phyloP scores from a whole-genome alignment of 2,329 filamentous ascomycete species.

The Leptographium lundbergii region DNA sequence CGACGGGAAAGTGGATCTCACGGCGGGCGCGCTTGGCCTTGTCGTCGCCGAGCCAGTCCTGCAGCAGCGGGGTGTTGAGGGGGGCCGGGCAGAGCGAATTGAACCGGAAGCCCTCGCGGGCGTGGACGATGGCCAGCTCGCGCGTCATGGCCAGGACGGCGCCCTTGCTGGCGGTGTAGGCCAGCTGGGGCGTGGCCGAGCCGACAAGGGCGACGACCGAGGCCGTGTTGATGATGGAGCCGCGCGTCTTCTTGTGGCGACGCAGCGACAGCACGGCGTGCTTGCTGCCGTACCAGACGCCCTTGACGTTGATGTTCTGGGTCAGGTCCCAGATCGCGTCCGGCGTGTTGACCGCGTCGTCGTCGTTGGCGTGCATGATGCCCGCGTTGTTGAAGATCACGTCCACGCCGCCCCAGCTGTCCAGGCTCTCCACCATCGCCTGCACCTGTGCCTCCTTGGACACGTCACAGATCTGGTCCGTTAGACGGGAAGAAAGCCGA shows the following conservation, averaged over 20 bases:
- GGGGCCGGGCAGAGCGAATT: conserved; percentile 85
- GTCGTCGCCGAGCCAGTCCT: conserved; percentile 90
- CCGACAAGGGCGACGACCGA: conserved; percentile 81
- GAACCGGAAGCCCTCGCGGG: conserved; percentile 77
- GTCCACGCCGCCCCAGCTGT: conserved; percentile 78
- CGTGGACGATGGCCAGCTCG: conserved; percentile 85
- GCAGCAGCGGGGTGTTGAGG: conserved; percentile 80
- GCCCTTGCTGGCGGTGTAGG: conserved; percentile 90
- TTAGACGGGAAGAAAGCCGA: neutral
- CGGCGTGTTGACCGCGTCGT: conserved; percentile 68
- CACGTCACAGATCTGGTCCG: conserved; percentile 50
- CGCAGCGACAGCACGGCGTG: conserved; percentile 76
- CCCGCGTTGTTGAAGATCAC: conserved; percentile 96
- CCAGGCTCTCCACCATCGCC: conserved; percentile 59
- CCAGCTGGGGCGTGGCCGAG: conserved; percentile 75
- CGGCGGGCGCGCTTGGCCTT: conserved; percentile 65
- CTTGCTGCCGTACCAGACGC: conserved; percentile 94
- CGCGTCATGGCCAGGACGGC: conserved; percentile 82
- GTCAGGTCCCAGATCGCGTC: conserved; percentile 92
- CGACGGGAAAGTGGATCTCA: conserved; percentile 80
- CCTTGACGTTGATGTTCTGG: conserved; percentile 92
- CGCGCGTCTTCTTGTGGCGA: conserved; percentile 63
- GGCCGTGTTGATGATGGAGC: conserved; percentile 84
- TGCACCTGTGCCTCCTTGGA: conserved; percentile 73
- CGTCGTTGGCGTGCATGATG: conserved; percentile 83